Evolutionary conservation across 495 filamentous ascomycete species (phyloP), one percentile per base, ranked within the genome.

Genomic region (Schizothecium vesticola): DNA sequence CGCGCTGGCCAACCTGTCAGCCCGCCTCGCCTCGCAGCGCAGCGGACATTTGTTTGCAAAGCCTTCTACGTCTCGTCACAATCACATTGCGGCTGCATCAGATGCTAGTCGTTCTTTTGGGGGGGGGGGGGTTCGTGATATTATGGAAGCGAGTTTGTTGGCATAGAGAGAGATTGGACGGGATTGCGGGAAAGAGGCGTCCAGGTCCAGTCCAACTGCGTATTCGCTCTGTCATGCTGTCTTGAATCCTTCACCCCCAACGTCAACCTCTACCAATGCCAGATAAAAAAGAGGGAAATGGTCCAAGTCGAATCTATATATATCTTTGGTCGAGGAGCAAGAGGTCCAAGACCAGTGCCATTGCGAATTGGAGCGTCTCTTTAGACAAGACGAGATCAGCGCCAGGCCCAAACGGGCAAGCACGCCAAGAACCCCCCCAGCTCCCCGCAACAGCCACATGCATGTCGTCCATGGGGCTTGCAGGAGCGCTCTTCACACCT

Each of bases 1-100:
- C 36, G 36, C 43, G n/a, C 16, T 19, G 36, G 36, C 43, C 43
- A 19, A 51, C n/a, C 43, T n/a, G 43, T n/a, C 43, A 51, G 43
- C 43, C 33, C 31, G 43, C 10, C 16, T 64, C 33, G 19, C 33
- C 61, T 29, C 61, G 43, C 43, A 36, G 31, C 23, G 61, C 61
- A 63, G 61, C 61, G 31, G 61, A 33, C 61, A 64, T 64, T 64
- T 64, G 31, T 24, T 22, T 33, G n/a, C 60, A 31, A 28, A 33
- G 28, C 19, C 43, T 19, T 25, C 33, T 7, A 16, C 61, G 3
- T 51, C 33, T 36, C 61, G 43, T 64, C 61, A 64, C 61, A 64
- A 64, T 64, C 61, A 64, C 61, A 36, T 56, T 43, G 61, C 61
- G 31, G 61, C 61, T 64, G 61, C 61, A 63, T 51, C 43, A 51